Evolutionary conservation across 1,284 basidiomycete genomes (phyloP), one percentile per base, ranked within the genome.

Genomic region (Coniferiporia weirii): DNA sequence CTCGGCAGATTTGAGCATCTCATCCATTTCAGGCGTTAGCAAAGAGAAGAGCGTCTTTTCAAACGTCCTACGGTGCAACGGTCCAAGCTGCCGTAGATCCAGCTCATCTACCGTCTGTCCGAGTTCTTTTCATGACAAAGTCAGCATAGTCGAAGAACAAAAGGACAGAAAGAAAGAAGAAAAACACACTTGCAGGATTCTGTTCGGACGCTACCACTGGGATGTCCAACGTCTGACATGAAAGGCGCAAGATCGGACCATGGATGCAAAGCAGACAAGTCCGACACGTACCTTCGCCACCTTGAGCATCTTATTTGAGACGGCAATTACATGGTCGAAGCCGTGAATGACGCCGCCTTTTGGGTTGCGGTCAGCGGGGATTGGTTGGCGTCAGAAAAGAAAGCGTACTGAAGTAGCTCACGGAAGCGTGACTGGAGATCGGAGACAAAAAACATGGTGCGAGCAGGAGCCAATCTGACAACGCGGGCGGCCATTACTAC

Each of bases 1-100:
- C n/a, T 75, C 68, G 3, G 50, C 51, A 12, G 68, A 59, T 34
- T 72, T 67, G 58, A 95, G 75, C 12, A 82, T 67, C 7, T 74
- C 66, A 51, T 76, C 72, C 4, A 94, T 80, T 52, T 89, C 83
- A 1, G 85, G 81, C 0, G 84, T 86, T 57, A 86, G 67, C 92
- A 96, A 95, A 4, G 89, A 91, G 75, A 97, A 96, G 56, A 83
- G 75, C 0, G 83, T 83, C 71, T 95, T 94, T 65, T 85, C 79
- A 65, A 82, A 76, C 12, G 81, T 79, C 19, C 80, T 85, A 8
- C 86, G 73, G 54, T 82, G 76, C 22, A 90, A 76, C 5, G 79
- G 65, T 0, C 79, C 82, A 0, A 93, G 77, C 20, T 79, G 75
- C 1, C 73, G 67, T 27, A 91, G 66, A 49, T 86, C 79, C 51